These are phyloP conservation scores for Fusarium siculi DNA, from an alignment of 2,329 filamentous ascomycete species.

Conservation along the genomic window DNA sequence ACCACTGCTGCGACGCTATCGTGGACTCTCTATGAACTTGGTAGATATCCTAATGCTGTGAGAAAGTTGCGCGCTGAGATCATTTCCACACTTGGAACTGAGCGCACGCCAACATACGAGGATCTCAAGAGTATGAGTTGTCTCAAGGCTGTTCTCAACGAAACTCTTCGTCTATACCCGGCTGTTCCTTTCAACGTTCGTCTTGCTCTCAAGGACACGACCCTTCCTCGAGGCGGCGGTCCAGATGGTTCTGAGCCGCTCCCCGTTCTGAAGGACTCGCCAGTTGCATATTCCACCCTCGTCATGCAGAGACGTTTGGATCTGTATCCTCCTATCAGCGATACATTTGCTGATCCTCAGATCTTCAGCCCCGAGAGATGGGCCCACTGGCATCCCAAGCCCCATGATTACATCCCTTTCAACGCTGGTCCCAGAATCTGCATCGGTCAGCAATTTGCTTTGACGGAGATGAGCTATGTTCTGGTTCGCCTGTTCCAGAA, in stretches of 20 bases:
- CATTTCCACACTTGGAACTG: constrained; percentile 70
- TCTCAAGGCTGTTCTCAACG: constrained; percentile 77
- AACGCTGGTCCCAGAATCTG: constrained; percentile 80
- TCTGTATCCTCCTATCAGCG: constrained; percentile 65
- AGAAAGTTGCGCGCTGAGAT: constrained; percentile 80
- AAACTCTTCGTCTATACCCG: constrained; percentile 81
- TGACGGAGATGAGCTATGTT: constrained; percentile 81
- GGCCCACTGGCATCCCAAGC: constrained; percentile 69
- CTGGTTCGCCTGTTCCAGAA: constrained; percentile 78
- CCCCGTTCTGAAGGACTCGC: constrained; percentile 72
- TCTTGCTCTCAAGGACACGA: constrained; percentile 76
- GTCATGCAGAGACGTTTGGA: constrained; percentile 77
- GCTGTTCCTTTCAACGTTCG: constrained; percentile 84
- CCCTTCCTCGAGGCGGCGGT: constrained; percentile 77
- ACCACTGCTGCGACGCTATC: constrained; percentile 86
- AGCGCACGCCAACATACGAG: constrained; percentile 74
- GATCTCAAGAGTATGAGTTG: constrained; percentile 92
- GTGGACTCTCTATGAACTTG: constrained; percentile 86
- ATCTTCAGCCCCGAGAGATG: constrained; percentile 75
- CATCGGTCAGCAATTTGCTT: constrained; percentile 83
- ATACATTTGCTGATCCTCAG: constrained; percentile 57
- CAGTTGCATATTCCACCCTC: constrained; percentile 74
- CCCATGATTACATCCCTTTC: constrained; percentile 80
- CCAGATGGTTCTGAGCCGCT: constrained; percentile 70
- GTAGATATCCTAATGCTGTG: constrained; percentile 74